Percentiles rank a stretch among this genome's conserved stretches.
phyloP scores from a whole-genome alignment of 2,329 filamentous ascomycete genomes.

The Cladosporium colombiae region DNA sequence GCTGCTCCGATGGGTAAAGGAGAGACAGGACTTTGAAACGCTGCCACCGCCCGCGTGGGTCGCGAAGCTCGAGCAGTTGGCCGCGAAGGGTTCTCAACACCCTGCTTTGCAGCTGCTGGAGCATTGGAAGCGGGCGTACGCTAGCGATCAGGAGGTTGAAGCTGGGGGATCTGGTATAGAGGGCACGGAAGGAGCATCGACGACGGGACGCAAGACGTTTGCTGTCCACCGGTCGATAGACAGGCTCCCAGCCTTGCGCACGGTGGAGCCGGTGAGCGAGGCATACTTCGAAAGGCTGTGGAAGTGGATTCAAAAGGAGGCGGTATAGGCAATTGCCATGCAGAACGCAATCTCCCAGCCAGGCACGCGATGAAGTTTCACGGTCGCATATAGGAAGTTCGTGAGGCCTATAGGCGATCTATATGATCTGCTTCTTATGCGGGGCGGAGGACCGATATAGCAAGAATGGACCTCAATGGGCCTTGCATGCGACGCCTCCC shows the following conservation, averaged over 20 bases:
- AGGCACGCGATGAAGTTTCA: conserved; percentile 18
- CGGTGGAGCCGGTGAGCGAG: conserved; percentile 45
- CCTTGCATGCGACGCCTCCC: conserved; percentile 7
- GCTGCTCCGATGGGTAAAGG: conserved; percentile 49
- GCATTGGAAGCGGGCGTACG: conserved; percentile 52
- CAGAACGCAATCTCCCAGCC: conserved; percentile 20
- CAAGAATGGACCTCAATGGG: neutral
- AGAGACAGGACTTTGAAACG: conserved; percentile 42
- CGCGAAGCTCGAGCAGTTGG: conserved; percentile 36
- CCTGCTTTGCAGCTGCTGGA: conserved; percentile 51
- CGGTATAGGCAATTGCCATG: conserved; percentile 20
- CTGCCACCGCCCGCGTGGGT: conserved; percentile 48
- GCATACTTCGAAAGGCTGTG: conserved; percentile 47
- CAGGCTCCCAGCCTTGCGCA: conserved; percentile 39
- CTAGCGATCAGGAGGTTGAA: conserved; percentile 15
- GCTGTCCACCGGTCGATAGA: conserved; percentile 38
- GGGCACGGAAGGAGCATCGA: conserved; percentile 13
- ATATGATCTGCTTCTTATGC: conserved; percentile 13
- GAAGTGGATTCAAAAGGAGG: conserved; percentile 39
- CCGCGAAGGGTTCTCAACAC: conserved; percentile 39
- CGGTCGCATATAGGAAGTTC: conserved; percentile 18
- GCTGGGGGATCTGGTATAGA: conserved; percentile 13
- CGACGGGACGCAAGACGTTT: conserved; percentile 33
- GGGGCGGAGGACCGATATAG: conserved; percentile 15
- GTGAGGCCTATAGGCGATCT: conserved; percentile 12